Percentiles rank a stretch among this genome's conserved stretches.
Conservation (phyloP, 768 basidiomycete species). For the Kwoniella mangroviensis region DNA sequence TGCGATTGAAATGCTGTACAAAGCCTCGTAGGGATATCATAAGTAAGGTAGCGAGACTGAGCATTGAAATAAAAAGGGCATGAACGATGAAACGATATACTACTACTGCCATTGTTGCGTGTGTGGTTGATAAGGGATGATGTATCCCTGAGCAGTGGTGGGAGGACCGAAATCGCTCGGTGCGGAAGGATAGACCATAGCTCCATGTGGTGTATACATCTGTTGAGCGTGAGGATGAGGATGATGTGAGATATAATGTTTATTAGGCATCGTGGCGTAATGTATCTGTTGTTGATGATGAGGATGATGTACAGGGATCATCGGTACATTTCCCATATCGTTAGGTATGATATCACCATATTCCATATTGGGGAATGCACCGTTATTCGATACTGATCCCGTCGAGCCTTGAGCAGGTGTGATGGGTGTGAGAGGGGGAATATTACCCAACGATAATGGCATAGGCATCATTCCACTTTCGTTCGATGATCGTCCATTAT, state of each 20-base stretch:
- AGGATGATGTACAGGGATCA: constrained; percentile 1
- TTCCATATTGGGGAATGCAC: constrained; percentile 39
- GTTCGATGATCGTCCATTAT: constrained; percentile 15
- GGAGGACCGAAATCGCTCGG: constrained; percentile 20
- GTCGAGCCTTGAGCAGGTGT: constrained; percentile 28
- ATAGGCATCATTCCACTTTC: constrained; percentile 21
- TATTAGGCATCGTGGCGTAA: constrained; percentile 49
- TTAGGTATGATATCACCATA: constrained; percentile 34
- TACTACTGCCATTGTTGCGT: constrained; percentile 9
- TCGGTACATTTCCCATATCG: constrained; percentile 2
- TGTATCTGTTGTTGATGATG: constrained; percentile 24
- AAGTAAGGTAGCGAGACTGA: neutral
- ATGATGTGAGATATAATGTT: constrained; percentile 32
- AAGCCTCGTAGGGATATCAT: neutral
- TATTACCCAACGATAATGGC: constrained; percentile 23
- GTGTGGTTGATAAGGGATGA: constrained; percentile 10
- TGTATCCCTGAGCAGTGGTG: constrained; percentile 13
- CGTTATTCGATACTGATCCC: constrained; percentile 10
- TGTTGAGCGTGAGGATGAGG: constrained; percentile 8
- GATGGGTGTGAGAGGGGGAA: constrained; percentile 48
- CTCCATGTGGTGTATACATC: constrained; percentile 6
- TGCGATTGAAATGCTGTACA: neutral
- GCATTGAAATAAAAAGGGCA: neutral
- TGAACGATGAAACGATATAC: too few relatives aligned
- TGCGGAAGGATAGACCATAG: constrained; percentile 1